These are phyloP conservation scores for Ichthyophthirius multifiliis DNA, from an alignment of 169 alveolate genomes.

Conservation along the genomic window DNA sequence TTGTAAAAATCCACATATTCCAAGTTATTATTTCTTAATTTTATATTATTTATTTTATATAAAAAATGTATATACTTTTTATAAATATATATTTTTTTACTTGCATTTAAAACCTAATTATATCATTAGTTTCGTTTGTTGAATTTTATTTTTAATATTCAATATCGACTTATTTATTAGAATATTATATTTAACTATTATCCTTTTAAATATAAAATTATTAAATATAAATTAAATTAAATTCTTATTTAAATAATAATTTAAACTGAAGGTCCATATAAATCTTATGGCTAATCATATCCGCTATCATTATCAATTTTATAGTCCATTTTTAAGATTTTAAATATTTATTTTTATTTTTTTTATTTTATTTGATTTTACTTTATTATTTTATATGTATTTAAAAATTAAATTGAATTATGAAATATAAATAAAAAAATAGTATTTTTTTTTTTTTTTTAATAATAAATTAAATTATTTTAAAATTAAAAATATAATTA, in stretches of 20 bases:
- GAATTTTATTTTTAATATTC: not conserved
- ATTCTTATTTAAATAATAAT: not conserved
- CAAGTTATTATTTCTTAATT: not conserved
- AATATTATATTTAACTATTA: not conserved
- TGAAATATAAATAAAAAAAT: too few relatives aligned
- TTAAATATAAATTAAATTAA: not conserved
- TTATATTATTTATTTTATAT: too few relatives aligned
- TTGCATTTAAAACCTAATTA: not conserved
- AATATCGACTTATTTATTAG: not conserved
- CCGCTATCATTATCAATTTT: too few relatives aligned
- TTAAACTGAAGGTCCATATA: not conserved
- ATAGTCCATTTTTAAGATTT: too few relatives aligned
- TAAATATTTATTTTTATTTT: too few relatives aligned
- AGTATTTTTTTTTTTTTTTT: too few relatives aligned
- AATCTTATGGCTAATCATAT: not conserved
- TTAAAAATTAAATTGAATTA: too few relatives aligned
- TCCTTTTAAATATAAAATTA: not conserved
- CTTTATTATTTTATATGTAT: too few relatives aligned
- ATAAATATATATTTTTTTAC: not conserved
- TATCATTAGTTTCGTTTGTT: not conserved
- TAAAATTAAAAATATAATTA: too few relatives aligned
- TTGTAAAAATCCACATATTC: not conserved
- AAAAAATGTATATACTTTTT: not conserved
- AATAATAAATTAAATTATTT: too few relatives aligned
- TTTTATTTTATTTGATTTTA: too few relatives aligned